A percentile compares a stretch with the other conserved stretches of the same genome.
Conservation (phyloP, 495 filamentous ascomycete genomes). For the Aspergillus nanangensis region DNA sequence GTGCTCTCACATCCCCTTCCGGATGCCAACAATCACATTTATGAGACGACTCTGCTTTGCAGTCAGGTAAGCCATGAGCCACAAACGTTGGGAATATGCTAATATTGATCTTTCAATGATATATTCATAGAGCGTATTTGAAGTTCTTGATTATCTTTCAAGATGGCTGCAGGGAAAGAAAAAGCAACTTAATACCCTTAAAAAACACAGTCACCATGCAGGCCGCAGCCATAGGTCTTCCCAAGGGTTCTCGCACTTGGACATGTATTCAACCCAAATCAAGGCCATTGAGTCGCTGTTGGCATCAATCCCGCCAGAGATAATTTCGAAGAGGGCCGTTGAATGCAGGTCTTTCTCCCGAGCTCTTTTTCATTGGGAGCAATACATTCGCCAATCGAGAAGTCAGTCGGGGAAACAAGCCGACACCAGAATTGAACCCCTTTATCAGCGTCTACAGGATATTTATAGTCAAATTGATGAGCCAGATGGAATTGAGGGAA, state of each 20-base stretch:
- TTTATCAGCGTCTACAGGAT: conserved; percentile 76
- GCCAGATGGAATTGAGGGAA: conserved; percentile 92
- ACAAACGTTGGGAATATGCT: background rate
- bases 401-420: conserved; percentile 29
- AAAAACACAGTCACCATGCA: conserved; percentile 27
- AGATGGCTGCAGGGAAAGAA: conserved; percentile 84
- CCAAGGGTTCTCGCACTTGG: conserved; percentile 30
- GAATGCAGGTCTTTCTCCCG: conserved; percentile 91
- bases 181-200: conserved; percentile 46
- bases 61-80: conserved; percentile 60
- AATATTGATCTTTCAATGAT: background rate
- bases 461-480: conserved; percentile 98
- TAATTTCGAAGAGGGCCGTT: conserved; percentile 78
- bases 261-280: conserved; percentile 48
- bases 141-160: conserved; percentile 84
- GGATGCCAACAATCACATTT: conserved; percentile 47
- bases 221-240: conserved; percentile 35
- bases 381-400: conserved; percentile 68
- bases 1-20: conserved; percentile 61
- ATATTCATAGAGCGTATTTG: conserved; percentile 69
- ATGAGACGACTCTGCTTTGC: conserved; percentile 70
- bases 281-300: conserved; percentile 60
- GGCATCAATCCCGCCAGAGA: conserved; percentile 70
- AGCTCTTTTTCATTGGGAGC: conserved; percentile 91
- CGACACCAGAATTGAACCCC: conserved; percentile 44